Evolutionary conservation across 2,329 filamentous ascomycete genomes (phyloP).

Genomic region (Diaporthe australafricana): DNA sequence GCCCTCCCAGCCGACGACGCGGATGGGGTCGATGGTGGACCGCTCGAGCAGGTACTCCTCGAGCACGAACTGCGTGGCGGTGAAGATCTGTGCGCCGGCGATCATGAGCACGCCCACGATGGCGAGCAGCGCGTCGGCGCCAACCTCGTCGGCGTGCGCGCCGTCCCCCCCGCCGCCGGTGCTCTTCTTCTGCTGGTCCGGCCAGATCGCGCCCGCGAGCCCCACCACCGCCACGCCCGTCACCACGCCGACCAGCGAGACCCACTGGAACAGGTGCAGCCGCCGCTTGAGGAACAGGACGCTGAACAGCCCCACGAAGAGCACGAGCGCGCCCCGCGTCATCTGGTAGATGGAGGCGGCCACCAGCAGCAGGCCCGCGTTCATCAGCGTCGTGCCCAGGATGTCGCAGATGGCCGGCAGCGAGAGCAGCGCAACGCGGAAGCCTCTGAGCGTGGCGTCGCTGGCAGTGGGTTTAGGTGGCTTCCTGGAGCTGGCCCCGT

Average conservation of each 20-base stretch:
- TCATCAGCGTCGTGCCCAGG: constrained; percentile 95
- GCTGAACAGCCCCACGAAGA: constrained; percentile 96
- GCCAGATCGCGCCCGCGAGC: constrained; percentile 85
- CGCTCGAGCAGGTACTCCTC: constrained; percentile 90
- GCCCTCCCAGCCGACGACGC: constrained; percentile 96
- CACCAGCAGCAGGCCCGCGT: constrained; percentile 91
- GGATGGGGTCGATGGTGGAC: constrained; percentile 78
- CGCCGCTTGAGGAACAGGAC: constrained; percentile 87
- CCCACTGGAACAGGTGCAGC: constrained; percentile 91
- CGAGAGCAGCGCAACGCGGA: constrained; percentile 79
- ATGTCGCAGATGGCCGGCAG: constrained; percentile 95
- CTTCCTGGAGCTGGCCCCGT: constrained; percentile 22
- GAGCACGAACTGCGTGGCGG: constrained; percentile 93
- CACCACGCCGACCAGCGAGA: constrained; percentile 87
- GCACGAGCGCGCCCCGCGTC: constrained; percentile 92
- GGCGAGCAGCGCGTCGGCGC: constrained; percentile 69
- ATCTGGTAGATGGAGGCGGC: constrained; percentile 98
- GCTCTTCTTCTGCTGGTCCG: constrained; percentile 67
- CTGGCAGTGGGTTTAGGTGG: constrained; percentile 52
- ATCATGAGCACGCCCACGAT: constrained; percentile 90
- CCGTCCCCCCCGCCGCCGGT: constrained; percentile 44
- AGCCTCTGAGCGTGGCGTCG: constrained; percentile 75
- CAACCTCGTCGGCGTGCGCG: constrained; percentile 51
- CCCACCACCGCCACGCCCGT: constrained; percentile 90
- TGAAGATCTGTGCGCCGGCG: constrained; percentile 95